These are phyloP conservation scores for Russula foetens DNA, from an alignment of 768 basidiomycete genomes.

Conservation along the genomic window DNA sequence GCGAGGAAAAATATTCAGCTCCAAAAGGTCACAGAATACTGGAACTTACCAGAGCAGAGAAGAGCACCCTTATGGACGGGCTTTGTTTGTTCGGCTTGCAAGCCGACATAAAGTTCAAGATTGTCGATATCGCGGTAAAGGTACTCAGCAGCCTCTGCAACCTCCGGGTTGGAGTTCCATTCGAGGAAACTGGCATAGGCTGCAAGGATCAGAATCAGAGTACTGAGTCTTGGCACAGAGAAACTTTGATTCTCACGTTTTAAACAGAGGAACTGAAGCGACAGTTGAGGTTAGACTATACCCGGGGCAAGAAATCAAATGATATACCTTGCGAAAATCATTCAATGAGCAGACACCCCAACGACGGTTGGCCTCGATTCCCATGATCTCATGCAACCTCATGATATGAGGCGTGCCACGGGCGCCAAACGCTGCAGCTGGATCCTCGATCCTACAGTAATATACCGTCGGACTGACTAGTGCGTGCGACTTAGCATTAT, in stretches of 20 bases:
- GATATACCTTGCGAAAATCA: slow-evolving; percentile 60
- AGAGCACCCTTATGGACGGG: slow-evolving; percentile 72
- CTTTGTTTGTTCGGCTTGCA: slow-evolving; percentile 74
- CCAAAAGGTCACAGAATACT: not conserved
- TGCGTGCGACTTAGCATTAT: not conserved
- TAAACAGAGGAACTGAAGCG: slow-evolving; percentile 56
- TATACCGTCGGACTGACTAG: not conserved
- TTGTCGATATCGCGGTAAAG: slow-evolving; percentile 70
- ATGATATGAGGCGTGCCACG: slow-evolving; percentile 64
- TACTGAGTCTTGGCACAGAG: not conserved
- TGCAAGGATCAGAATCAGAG: slow-evolving; percentile 22
- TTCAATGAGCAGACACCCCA: slow-evolving; percentile 85
- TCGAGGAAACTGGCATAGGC: slow-evolving; percentile 66
- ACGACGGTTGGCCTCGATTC: slow-evolving; percentile 62
- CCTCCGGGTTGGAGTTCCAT: slow-evolving; percentile 69
- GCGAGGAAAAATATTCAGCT: not conserved
- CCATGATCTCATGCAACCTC: slow-evolving; percentile 77
- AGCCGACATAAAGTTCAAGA: slow-evolving; percentile 73
- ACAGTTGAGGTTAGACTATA: not conserved
- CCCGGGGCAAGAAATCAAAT: not conserved
- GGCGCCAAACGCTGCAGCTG: slow-evolving; percentile 68
- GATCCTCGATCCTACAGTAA: slow-evolving; percentile 61
- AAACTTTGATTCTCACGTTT: slow-evolving; percentile 42
- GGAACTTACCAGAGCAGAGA: slow-evolving; percentile 61
- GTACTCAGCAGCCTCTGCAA: slow-evolving; percentile 65